These are phyloP conservation scores for Aspergillus melleus DNA, from an alignment of 2,329 filamentous ascomycete genomes.

Conservation along the genomic window DNA sequence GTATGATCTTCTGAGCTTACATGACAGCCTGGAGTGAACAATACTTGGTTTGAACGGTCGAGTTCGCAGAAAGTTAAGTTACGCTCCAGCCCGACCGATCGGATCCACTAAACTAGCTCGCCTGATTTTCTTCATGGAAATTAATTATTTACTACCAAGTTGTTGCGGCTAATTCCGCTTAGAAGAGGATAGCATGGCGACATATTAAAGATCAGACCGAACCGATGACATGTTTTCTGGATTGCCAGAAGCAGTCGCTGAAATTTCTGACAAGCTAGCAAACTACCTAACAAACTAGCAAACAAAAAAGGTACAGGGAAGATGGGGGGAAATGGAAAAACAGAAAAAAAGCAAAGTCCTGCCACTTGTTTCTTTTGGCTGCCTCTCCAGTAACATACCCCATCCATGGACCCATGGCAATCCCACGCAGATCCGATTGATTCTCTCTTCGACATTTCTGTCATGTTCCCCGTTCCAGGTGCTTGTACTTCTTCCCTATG, in stretches of 20 bases:
- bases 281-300: neutral
- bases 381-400: neutral
- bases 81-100: conserved; percentile 22
- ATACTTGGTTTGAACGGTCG: neutral
- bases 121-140: conserved; percentile 9
- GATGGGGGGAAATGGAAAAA: neutral
- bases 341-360: neutral
- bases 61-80: conserved; percentile 13
- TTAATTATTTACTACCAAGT: no score
- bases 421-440: no score
- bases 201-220: neutral
- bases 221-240: neutral
- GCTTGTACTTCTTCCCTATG: no score
- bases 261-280: neutral
- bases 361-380: no score
- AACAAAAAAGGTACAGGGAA: neutral
- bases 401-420: no score
- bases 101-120: conserved; percentile 24
- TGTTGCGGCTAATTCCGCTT: no score
- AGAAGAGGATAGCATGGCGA: no score
- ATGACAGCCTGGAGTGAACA: no score
- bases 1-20: neutral
- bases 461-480: neutral
- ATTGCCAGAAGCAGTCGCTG: neutral
- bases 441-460: no score